Base-by-base conservation (phyloP, 805 yeast species). In the Teunomyces stri region DNA sequence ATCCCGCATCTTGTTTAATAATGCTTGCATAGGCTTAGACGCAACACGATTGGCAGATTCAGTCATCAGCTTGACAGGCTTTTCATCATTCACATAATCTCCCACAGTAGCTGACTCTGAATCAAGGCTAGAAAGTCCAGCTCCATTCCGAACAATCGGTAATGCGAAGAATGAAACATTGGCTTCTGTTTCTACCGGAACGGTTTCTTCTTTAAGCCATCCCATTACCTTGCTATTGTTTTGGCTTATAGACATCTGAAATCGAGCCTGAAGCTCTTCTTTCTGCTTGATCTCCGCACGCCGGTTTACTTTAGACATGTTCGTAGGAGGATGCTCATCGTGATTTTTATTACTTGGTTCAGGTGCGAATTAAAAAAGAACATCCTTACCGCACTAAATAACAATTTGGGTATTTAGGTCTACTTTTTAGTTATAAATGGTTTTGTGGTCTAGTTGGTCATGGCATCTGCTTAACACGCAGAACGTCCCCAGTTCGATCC, bases 401-500 rank as follows among this genome's bases (percentile, higher is more conserved):
- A n/a, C 6, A 13, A 12, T 12, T 12, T 30, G 4, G 6, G 3
- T 30, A 6, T 13, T 31, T 7, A 9, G 2, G 16, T 4, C 3
- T 5, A 7, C 5, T 12, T 1, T 15, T 31, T 31, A 13, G 1
- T 13, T 13, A 2, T 13, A 38, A 37, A 33, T 42, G 94, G 95
- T 84, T 84, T 83, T 85, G 90, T 90, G 97, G 97, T 90, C 96
- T 90, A 90, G 97, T 90, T 75, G 97, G 97, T 90, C 83, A 91
- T 91, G 97, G 96, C 97, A 87, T 88, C 94, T 90, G 97, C 97
- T 89, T 91, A 89, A 91, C 97, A 91, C 97, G 97, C 97, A 89
- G 94, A 88, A 88, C 91, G 97, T 92, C 97, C 97, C 97, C 97
- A 90, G 97, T 92, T 92, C 97, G 97, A 92, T 89, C 97, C 97